Conservation (phyloP, 176 grass and related monocot genomes). For the Thinopyrum elongatum region DNA sequence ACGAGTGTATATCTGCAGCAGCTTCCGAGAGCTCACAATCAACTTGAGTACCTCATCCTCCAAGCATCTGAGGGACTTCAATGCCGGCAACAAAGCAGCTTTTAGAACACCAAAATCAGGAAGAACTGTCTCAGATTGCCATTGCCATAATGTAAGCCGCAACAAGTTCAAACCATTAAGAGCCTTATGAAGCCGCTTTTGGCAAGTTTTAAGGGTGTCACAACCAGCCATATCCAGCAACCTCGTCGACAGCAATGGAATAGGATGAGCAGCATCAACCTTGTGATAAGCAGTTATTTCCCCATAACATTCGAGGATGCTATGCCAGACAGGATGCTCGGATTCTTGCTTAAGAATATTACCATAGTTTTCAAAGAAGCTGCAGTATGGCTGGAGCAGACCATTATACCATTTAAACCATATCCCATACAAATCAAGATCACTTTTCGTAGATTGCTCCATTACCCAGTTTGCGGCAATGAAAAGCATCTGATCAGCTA, state of each 20-base stretch:
- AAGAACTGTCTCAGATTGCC: constrained; percentile 56
- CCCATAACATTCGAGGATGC: constrained; percentile 50
- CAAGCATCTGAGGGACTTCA: constrained; percentile 62
- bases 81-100: constrained; percentile 34
- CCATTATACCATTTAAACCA: constrained; percentile 71
- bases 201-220: constrained; percentile 39
- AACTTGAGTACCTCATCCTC: constrained; percentile 58
- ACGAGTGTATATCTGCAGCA: constrained; percentile 49
- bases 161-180: constrained; percentile 59
- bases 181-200: constrained; percentile 36
- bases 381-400: constrained; percentile 59
- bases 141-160: constrained; percentile 64
- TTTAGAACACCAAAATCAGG: constrained; percentile 38
- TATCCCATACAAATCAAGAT: constrained; percentile 53
- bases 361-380: constrained; percentile 54
- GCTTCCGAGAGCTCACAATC: constrained; percentile 44
- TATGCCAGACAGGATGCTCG: constrained; percentile 73
- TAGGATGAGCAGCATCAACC: constrained; percentile 43
- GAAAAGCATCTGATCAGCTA: constrained; percentile 81
- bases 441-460: constrained; percentile 66
- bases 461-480: constrained; percentile 92
- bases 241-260: constrained; percentile 63
- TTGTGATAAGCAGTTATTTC: constrained; percentile 60
- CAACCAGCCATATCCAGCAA: constrained; percentile 54
- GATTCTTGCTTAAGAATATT: constrained; percentile 57